Evolutionary conservation across 805 yeast species (phyloP), one percentile per base, ranked within the genome.

Genomic region (Brettanomyces bruxellensis): DNA sequence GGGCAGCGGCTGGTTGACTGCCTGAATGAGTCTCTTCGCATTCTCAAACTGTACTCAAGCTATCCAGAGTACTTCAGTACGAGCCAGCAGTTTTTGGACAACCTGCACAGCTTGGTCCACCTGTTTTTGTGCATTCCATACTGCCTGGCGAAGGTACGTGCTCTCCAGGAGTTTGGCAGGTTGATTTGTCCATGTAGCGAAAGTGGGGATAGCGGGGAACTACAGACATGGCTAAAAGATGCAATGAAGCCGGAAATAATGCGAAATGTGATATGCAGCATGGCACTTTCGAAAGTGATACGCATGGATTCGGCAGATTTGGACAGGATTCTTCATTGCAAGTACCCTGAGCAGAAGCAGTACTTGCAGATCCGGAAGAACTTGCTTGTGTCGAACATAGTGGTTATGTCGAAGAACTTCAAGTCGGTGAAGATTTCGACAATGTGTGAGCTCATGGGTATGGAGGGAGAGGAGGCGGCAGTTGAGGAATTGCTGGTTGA

Each of bases 361-460:
- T 48, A 24, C 40, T 22, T 39, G 22, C 37, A 34, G 22, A 41
- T 47, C 11, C 45, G 43, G n/a, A 36, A 40, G 25, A 51, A 51
- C 34, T 5, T 58, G 13, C n/a, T 57, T 12, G 60, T 56, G 41
- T 46, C 45, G 37, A 55, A 61, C 42, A 43, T 63, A 5, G 43
- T 58, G 4, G 38, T 53, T 3, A 41, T 57, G 1, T 58, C 65
- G 0, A 48, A 40, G 24, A 41, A 49, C 12, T 63, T 59, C 34
- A 22, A 24, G 5, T 54, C 46, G n/a, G 47, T 62, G 4, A 28
- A 45, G 37, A 5, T 61, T 2, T 13, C 43, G 1, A 52, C 54
- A 1, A 40, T 62, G 11, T 24, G 28, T 3, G 39, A 25, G 9
- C 41, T 58, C 1, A 25, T 54, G 6, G 55, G 49, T 5, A 43